Percentiles rank a stretch among this genome's conserved stretches.
phyloP scores from a whole-genome alignment of 2,329 filamentous ascomycete species.

The Penicillium sp. region DNA sequence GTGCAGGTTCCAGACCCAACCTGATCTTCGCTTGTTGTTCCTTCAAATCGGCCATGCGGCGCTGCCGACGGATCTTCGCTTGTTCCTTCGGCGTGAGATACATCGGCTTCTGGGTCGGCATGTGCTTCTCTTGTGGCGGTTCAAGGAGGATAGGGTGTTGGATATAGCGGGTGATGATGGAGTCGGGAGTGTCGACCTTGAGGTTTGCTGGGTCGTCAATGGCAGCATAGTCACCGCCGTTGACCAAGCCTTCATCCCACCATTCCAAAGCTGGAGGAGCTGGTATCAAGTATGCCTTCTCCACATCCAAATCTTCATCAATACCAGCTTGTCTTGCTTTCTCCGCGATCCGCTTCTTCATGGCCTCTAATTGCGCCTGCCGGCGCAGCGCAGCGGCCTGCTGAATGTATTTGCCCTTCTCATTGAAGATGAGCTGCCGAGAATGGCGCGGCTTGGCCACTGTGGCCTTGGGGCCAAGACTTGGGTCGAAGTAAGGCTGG shows the following conservation, averaged over 20 bases:
- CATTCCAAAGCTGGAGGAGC: conserved; percentile 87
- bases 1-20: conserved; percentile 83
- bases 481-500: conserved; percentile 84
- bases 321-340: conserved; percentile 88
- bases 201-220: conserved; percentile 66
- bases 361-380: conserved; percentile 84
- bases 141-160: conserved; percentile 91
- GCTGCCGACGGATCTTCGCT: conserved; percentile 84
- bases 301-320: conserved; percentile 84
- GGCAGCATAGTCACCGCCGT: conserved; percentile 72
- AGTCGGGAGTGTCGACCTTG: conserved; percentile 76
- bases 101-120: conserved; percentile 81
- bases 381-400: conserved; percentile 87
- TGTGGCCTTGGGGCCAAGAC: conserved; percentile 60
- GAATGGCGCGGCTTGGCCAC: conserved; percentile 66
- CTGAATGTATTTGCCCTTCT: conserved; percentile 95
- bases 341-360: conserved; percentile 91
- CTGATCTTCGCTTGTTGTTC: conserved; percentile 96
- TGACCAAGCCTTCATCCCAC: conserved; percentile 91
- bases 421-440: conserved; percentile 82
- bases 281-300: conserved; percentile 86
- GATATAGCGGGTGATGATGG: conserved; percentile 85
- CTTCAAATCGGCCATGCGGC: conserved; percentile 88
- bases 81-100: conserved; percentile 89
- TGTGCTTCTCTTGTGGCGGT: conserved; percentile 84